Conservation (phyloP, 495 filamentous ascomycete species). For the Podospora appendiculata region DNA sequence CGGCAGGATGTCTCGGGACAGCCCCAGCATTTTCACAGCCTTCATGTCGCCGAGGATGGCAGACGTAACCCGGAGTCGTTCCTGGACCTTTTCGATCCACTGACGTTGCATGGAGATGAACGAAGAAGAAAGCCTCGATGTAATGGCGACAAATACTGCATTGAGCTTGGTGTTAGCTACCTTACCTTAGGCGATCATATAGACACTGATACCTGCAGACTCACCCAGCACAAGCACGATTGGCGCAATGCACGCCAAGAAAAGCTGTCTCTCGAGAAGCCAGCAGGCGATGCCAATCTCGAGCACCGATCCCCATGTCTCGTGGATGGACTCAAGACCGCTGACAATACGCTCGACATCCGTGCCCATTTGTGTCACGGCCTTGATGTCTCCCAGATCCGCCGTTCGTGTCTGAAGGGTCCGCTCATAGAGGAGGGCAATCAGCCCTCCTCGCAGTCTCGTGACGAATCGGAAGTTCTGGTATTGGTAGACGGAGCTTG, state of each 20-base stretch:
- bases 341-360: conserved; percentile 21
- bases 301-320: conserved; percentile 34
- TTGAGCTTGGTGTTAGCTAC: no score
- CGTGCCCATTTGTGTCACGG: conserved; percentile 52
- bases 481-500: conserved; percentile 44
- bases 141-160: neutral
- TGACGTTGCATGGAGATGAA: conserved; percentile 21
- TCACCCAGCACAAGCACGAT: conserved; percentile 31
- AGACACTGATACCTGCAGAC: no score
- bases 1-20: conserved; percentile 14
- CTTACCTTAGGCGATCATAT: no score
- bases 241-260: conserved; percentile 46
- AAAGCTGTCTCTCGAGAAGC: conserved; percentile 45
- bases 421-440: conserved; percentile 45
- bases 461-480: conserved; percentile 44
- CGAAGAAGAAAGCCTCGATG: conserved; percentile 14
- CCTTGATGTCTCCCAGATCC: conserved; percentile 36
- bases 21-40: conserved; percentile 36
- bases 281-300: conserved; percentile 48
- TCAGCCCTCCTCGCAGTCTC: conserved; percentile 48
- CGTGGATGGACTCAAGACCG: conserved; percentile 11
- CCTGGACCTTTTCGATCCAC: conserved; percentile 33
- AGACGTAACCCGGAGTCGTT: conserved; percentile 24
- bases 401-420: conserved; percentile 28
- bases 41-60: conserved; percentile 34